A percentile compares a stretch with the other conserved stretches of the same genome.
Conservation (phyloP, 805 yeast species). For the Dipodascopsis uninucleata region DNA sequence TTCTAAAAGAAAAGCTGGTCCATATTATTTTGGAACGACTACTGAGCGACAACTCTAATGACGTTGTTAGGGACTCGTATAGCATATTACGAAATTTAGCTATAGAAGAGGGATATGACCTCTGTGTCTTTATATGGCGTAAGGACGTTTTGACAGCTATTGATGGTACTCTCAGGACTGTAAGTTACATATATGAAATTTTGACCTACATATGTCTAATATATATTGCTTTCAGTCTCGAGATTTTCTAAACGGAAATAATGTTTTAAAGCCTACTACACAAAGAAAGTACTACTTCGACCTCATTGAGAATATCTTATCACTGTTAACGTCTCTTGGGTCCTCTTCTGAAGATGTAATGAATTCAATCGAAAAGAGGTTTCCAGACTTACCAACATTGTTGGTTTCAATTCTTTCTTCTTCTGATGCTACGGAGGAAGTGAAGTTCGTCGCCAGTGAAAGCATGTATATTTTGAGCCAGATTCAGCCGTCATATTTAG, state of each 20-base stretch:
- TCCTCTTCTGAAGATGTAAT: slow-evolving; percentile 20
- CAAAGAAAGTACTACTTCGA: slow-evolving; percentile 54
- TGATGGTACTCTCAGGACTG: slow-evolving; percentile 11
- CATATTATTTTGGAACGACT: slow-evolving; percentile 60
- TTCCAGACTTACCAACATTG: slow-evolving; percentile 29
- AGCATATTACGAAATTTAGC: slow-evolving; percentile 79
- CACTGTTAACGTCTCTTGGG: slow-evolving; percentile 60
- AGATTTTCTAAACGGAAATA: slow-evolving; percentile 1
- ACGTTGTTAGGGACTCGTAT: slow-evolving; percentile 72
- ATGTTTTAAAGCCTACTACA: slow-evolving; percentile 30
- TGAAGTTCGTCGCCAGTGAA: slow-evolving; percentile 32
- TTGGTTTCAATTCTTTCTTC: slow-evolving; percentile 16
- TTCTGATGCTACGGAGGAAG: slow-evolving; percentile 5
- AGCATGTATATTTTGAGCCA: slow-evolving; percentile 36
- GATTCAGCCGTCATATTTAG: slow-evolving; percentile 25
- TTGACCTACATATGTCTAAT: background rate
- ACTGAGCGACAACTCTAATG: slow-evolving; percentile 64
- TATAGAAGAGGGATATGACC: slow-evolving; percentile 83
- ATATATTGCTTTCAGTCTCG: background rate
- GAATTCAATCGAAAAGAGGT: slow-evolving; percentile 35
- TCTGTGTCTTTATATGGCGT: slow-evolving; percentile 72
- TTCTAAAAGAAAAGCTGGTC: slow-evolving; percentile 70
- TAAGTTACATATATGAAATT: slow-evolving; percentile 1
- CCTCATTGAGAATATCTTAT: slow-evolving; percentile 67
- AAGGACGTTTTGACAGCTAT: slow-evolving; percentile 64